Percentiles rank a stretch among this genome's conserved stretches.
Conservation (phyloP, 2,329 filamentous ascomycete species). For the Colletotrichum paranaense region DNA sequence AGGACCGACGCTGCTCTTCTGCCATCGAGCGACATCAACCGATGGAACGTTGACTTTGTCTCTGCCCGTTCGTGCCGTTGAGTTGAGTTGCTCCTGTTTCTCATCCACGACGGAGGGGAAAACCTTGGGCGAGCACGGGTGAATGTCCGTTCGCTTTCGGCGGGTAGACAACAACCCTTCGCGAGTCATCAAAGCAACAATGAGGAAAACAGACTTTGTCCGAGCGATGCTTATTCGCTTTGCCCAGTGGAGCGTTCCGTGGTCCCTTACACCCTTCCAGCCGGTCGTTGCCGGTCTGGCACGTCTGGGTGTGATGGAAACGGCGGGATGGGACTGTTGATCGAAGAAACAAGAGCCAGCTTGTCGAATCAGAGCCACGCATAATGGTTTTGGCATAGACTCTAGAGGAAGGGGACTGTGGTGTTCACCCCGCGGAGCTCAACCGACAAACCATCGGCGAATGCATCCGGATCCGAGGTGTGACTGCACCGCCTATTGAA, state of each 20-base stretch:
- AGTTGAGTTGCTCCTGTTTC: conserved; percentile 5
- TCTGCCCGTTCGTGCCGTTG: not conserved
- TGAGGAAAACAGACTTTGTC: conserved; percentile 18
- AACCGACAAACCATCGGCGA: not conserved
- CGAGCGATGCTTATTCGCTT: conserved; percentile 13
- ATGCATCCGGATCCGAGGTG: not conserved
- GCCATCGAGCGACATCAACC: not conserved
- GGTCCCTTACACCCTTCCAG: not conserved
- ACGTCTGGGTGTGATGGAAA: not conserved
- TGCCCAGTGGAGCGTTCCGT: conserved; percentile 11
- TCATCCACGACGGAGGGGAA: not conserved
- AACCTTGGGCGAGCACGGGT: not conserved
- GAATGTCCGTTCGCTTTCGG: conserved; percentile 11
- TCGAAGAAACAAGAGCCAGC: conserved; percentile 11
- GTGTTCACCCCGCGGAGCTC: not conserved
- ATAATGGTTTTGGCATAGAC: not conserved
- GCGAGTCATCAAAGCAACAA: conserved; percentile 24
- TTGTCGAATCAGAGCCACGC: conserved; percentile 7
- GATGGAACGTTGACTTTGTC: conserved; percentile 23
- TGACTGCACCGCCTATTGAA: not conserved
- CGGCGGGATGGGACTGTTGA: not conserved
- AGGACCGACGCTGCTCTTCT: not conserved
- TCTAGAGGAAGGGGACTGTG: not conserved
- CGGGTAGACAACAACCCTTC: not conserved
- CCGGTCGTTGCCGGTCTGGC: not conserved